Percentiles rank a stretch among this genome's conserved stretches.
These are phyloP conservation scores for Cladorrhinum sp. DNA, from an alignment of 2,329 filamentous ascomycete species.

Conservation along the genomic window DNA sequence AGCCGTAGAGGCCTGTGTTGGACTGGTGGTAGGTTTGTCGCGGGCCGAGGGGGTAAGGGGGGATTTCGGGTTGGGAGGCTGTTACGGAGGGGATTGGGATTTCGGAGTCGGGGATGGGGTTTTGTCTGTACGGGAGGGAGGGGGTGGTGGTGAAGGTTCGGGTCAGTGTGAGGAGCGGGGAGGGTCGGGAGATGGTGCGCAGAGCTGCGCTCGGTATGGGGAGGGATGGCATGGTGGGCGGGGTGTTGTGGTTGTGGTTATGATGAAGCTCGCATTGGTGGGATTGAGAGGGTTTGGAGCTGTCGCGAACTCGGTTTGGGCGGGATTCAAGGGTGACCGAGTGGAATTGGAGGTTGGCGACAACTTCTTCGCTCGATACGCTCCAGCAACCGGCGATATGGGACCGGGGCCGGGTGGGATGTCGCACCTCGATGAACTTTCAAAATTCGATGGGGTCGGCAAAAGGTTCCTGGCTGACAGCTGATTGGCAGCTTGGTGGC, in stretches of 20 bases:
- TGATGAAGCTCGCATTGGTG: neutral
- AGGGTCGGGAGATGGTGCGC: neutral
- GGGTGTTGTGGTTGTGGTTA: neutral
- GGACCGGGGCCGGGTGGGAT: neutral
- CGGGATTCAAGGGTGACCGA: too few relatives aligned
- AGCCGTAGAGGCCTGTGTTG: constrained; percentile 71
- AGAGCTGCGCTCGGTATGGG: constrained; percentile 4
- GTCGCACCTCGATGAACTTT: constrained; percentile 5
- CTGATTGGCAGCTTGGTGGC: neutral
- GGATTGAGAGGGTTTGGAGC: neutral
- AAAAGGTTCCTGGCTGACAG: neutral
- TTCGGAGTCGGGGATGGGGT: constrained; percentile 18
- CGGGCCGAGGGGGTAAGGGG: constrained; percentile 70
- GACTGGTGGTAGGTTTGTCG: constrained; percentile 74
- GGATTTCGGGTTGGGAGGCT: constrained; percentile 41
- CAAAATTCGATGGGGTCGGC: constrained; percentile 19
- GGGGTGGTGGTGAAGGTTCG: constrained; percentile 38
- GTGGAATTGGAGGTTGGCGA: neutral
- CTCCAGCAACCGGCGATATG: constrained; percentile 5
- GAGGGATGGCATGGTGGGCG: neutral
- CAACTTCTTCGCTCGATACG: neutral
- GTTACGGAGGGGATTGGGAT: constrained; percentile 45
- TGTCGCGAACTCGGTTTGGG: too few relatives aligned
- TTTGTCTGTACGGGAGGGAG: constrained; percentile 31
- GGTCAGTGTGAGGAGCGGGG: constrained; percentile 7